Base-by-base conservation (phyloP, 176 grass and related monocot species). In the Musa schizocarpa region DNA sequence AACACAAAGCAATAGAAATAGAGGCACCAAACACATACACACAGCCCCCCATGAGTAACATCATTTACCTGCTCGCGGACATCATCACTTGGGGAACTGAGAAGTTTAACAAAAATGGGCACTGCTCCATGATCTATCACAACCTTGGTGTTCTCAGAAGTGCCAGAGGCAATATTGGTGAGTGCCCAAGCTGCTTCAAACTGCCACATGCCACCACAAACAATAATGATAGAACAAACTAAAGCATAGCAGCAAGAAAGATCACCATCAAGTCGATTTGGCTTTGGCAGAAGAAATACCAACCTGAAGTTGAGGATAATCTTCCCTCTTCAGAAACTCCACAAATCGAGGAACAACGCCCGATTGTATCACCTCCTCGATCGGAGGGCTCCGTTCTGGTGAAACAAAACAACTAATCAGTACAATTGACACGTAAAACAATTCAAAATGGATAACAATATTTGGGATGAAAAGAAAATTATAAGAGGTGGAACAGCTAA, bases 181-280 rank as follows among this genome's bases (percentile, higher is more conserved):
- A 96, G 87, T 13, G 92, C 92, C 92, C 92, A 96, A 67, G 89
- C 89, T 80, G 93, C 87, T 77, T 96, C 93, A 79, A 96, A 96
- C 93, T 97, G 90, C 62, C 57, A 26, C 48, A 76, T 68, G 70
- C 51, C 68, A 82, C 54, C 0, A 13, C 14, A 49, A 59, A 1
- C 20, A 48, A 52, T 7, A 58, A 68, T 3, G 34, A 12, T 17
- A 20, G 20, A 34, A 19, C 29, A 53, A 68, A 78, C 0, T 19
- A 68, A 68, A 68, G 13, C 9, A 54, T 1, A 54, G 8, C 26
- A 52, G 43, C 12, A 49, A 53, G 16, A 50, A 49, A 53, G 16
- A 50, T 75, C 59, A 75, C 24, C 53, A 61, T 53, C 25, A 78
- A 20, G 19, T 59, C 50, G 12, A 25, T 3, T 52, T 34, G 61